Base-by-base conservation (phyloP, 352 stramenopile species). In the Globisporangium megalacanthum region DNA sequence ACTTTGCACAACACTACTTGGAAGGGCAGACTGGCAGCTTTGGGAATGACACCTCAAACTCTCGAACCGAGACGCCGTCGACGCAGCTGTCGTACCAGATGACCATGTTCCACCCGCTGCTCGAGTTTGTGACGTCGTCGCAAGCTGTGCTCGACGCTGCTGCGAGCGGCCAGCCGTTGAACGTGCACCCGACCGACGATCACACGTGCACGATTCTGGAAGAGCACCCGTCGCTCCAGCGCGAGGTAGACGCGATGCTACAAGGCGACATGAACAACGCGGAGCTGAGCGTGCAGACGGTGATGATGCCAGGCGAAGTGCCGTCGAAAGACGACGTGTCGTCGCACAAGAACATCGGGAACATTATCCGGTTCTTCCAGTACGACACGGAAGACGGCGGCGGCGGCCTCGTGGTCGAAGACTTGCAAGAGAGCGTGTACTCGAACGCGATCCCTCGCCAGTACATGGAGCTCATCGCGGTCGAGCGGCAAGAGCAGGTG, bases 351-450 rank as follows among this genome's bases (percentile, higher is more conserved):
- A 90, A 91, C 58, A 95, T 95, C 50, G 85, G 85, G 22, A 92
- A 95, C 66, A 92, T 95, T 46, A 92, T 92, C 41, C 81, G 83
- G 13, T 95, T 90, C 53, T 95, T 95, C 59, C 83, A 93, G 61
- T 95, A 92, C 36, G 85, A 95, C 49, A 88, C 85, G 20, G 81
- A 92, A 62, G 79, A 91, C 60, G 85, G 83, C 0, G 75, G 78
- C 3, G 83, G 77, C 47, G 85, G 83, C 31, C 72, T 95, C 15
- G 85, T 95, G 1, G 85, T 95, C 3, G 85, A 95, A 56, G 85
- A 93, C 46, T 56, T 95, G 35, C 80, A 93, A 49, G 85, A 94
- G 58, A 88, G 78, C 44, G 61, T 79, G 4, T 89, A 89, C 54
- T 65, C 79, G 0, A 94, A 94, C 60, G 64, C 72, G n/a, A 90